Evolutionary conservation across 2,329 filamentous ascomycete species (phyloP), one percentile per base, ranked within the genome.

Genomic region (Fusarium robinianum): DNA sequence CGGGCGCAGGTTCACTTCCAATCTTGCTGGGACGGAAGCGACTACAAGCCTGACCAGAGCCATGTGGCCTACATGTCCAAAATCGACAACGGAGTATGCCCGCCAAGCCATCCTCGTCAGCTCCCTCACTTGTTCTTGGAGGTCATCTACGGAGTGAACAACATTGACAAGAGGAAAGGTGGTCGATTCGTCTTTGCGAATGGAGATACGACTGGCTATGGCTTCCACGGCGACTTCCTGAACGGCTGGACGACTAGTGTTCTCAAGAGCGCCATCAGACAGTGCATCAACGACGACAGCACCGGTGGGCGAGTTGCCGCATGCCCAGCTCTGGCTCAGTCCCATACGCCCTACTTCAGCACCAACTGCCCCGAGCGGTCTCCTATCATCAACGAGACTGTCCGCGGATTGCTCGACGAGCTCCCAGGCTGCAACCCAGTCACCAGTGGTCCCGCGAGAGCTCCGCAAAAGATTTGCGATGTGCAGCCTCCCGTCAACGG

Each of bases 1-100:
- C 46, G 56, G 44, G 56, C 55, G 2, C 56, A 58, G 7, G 26
- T 58, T 14, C 56, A 58, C 14, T 58, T 58, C n/a, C 56, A 57
- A 15, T 48, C 56, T 6, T 58, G 56, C 5, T 58, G 56, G 56
- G 57, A 58, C 15, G 56, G 56, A 9, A 42, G 46, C 5, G 53
- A 50, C 24, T 59, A 58, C n/a, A 35, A 55, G 5, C n/a, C 31
- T 1, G 47, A 58, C 11, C 56, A 59, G 25, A 58, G 55, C 11
- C 56, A 58, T 40, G 37, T 58, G 8, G 47, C 55, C 17, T 58
- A 59, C 19, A 47, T 58, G 55, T 58, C 56, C 5, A 39, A 48
- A 16, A 59, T 58, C 12, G 56, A 58, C 6, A 58, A 58, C n/a
- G 56, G 56, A 0, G 21, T 58, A 3, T 58, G 56, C n/a, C 56